Percentiles rank a stretch among this genome's conserved stretches.
phyloP scores from a whole-genome alignment of 139 green algal species.

The Deuterostichococcus epilithicus region DNA sequence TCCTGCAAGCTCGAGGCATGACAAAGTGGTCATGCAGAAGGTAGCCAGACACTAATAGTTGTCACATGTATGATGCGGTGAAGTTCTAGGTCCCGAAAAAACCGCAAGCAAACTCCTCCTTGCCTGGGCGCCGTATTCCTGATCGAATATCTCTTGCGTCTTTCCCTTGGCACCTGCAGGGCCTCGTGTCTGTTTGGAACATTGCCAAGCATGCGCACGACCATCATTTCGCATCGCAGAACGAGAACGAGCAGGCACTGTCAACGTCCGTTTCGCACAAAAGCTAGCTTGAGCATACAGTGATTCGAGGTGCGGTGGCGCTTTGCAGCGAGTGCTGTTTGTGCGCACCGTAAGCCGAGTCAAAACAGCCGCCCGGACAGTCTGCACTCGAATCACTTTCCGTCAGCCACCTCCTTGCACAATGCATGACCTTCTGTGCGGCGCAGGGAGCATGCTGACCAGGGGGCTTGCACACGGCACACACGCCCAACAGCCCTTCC shows the following conservation, averaged over 20 bases:
- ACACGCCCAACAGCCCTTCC: not conserved
- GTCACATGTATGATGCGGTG: not conserved
- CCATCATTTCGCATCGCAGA: no score
- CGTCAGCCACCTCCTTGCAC: not conserved
- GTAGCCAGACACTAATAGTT: no score
- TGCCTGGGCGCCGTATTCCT: conserved; percentile 67
- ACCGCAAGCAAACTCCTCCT: conserved; percentile 24
- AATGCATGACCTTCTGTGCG: not conserved
- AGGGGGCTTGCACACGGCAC: not conserved
- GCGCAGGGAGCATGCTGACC: not conserved
- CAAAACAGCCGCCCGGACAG: conserved; percentile 83
- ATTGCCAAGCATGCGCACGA: not conserved
- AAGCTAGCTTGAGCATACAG: not conserved
- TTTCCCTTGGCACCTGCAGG: conserved; percentile 48
- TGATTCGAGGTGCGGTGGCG: not conserved
- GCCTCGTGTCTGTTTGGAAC: not conserved
- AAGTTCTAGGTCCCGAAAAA: conserved; percentile 12
- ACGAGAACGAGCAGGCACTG: no score
- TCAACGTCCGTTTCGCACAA: no score
- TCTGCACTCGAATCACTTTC: conserved; percentile 56
- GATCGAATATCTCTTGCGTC: conserved; percentile 23
- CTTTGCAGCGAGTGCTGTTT: not conserved
- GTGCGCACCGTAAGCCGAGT: conserved; percentile 37
- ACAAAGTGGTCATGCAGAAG: no score
- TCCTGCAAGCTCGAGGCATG: no score